phyloP scores from a whole-genome alignment of 495 filamentous ascomycete genomes.

The Xylaria curta region DNA sequence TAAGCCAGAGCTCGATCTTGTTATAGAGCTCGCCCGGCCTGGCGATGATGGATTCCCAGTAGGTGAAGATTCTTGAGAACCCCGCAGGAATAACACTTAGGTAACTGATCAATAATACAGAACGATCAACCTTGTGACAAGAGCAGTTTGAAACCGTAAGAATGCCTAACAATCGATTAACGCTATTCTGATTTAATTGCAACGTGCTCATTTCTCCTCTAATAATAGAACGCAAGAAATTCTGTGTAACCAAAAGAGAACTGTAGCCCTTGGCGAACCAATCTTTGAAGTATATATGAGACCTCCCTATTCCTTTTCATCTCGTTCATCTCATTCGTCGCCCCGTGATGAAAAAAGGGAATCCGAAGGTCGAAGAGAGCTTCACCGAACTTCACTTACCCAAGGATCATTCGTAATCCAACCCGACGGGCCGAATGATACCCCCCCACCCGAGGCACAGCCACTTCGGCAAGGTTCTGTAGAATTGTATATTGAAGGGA shows the following conservation, averaged over 20 bases:
- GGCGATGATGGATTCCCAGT: background rate
- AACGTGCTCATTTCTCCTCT: background rate
- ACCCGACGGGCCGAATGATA: slow-evolving; percentile 11
- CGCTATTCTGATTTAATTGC: background rate
- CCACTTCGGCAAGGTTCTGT: background rate
- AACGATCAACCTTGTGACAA: background rate
- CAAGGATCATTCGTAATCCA: background rate
- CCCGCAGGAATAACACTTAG: background rate
- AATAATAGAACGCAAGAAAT: background rate
- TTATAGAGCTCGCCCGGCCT: slow-evolving; percentile 20
- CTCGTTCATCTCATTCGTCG: slow-evolving; percentile 2
- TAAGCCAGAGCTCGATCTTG: background rate
- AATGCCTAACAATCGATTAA: background rate
- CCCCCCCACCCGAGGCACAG: background rate
- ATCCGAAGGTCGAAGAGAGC: background rate
- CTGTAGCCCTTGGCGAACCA: background rate
- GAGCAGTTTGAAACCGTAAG: background rate
- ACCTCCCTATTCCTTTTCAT: background rate
- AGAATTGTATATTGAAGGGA: background rate
- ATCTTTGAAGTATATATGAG: background rate
- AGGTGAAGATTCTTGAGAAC: background rate
- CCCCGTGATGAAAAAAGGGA: background rate
- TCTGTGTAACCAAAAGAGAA: background rate
- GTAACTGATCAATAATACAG: background rate
- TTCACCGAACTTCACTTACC: slow-evolving; percentile 17